Evolutionary conservation across 2,329 filamentous ascomycete species (phyloP).

Genomic region (Gaeumannomyces tritici): DNA sequence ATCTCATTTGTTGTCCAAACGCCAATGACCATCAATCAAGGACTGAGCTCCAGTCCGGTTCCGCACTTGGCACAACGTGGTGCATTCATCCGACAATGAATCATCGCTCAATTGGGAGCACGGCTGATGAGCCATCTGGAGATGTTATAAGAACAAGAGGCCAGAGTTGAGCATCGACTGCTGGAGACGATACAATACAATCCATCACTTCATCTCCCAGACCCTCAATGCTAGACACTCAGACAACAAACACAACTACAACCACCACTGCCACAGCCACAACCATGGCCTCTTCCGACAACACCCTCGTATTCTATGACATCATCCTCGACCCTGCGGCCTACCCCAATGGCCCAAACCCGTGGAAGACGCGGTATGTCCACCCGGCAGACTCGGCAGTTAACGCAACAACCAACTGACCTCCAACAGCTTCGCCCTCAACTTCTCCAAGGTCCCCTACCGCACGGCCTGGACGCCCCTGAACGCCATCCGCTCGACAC

Average conservation of each 20-base stretch:
- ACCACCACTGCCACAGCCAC: neutral
- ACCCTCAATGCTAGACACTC: neutral
- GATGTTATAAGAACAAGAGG: neutral
- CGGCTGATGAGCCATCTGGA: neutral
- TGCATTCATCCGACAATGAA: neutral
- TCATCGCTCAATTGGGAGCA: neutral
- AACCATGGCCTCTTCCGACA: neutral
- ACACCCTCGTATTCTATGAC: slow-evolving; percentile 28
- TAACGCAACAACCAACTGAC: slow-evolving; percentile 17
- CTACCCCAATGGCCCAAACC: slow-evolving; percentile 18
- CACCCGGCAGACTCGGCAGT: slow-evolving; percentile 3
- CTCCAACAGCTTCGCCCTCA: slow-evolving; percentile 27
- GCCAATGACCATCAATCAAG: no score
- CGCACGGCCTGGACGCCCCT: slow-evolving; percentile 38
- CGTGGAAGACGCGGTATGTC: slow-evolving; percentile 19
- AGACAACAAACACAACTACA: neutral
- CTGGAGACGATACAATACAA: neutral
- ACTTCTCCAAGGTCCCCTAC: slow-evolving; percentile 28
- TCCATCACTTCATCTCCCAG: neutral
- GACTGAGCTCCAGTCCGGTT: no score
- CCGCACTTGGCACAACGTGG: no score
- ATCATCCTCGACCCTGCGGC: slow-evolving; percentile 25
- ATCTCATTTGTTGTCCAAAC: neutral
- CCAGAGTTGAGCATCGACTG: no score
- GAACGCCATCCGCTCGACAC: slow-evolving; percentile 39